Conservation (phyloP, 208 protist species). For the Wallacemonas sp. region DNA sequence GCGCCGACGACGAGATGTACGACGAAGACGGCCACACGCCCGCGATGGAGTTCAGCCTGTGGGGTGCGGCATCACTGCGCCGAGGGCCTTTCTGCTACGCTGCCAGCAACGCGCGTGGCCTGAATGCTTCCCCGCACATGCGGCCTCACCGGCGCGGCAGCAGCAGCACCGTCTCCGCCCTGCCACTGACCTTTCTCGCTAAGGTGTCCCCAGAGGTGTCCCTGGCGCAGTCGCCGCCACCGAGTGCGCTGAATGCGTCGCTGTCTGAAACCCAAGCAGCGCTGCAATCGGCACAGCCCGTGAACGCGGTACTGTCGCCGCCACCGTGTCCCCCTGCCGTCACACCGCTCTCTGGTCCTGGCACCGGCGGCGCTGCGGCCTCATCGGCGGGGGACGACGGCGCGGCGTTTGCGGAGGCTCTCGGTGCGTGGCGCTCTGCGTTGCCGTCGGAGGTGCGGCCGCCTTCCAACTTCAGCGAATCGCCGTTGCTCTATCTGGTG, state of each 20-base stretch:
- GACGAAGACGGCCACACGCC: background rate
- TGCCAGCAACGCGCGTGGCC: background rate
- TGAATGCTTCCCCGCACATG: background rate
- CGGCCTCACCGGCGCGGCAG: background rate
- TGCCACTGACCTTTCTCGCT: background rate
- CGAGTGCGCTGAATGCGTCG: no score
- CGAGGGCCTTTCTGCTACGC: background rate
- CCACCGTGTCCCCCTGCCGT: no score
- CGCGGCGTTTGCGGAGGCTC: conserved; percentile 1
- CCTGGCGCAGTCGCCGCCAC: background rate
- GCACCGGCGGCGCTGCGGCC: background rate
- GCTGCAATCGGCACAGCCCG: no score
- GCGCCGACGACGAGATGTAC: no score
- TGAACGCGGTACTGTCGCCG: no score
- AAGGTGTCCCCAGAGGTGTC: background rate
- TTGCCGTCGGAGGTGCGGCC: conserved; percentile 22
- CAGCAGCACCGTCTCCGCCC: background rate
- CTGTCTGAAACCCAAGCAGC: no score
- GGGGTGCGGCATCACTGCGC: conserved; percentile 1
- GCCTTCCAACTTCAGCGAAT: conserved; percentile 8
- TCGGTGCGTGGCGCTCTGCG: conserved; percentile 26
- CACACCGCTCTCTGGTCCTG: no score
- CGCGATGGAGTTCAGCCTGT: conserved; percentile 2
- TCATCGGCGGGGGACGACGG: background rate
- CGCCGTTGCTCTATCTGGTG: conserved; percentile 52